Evolutionary conservation across 768 basidiomycete species (phyloP).

Genomic region (Tricholoma terreum): DNA sequence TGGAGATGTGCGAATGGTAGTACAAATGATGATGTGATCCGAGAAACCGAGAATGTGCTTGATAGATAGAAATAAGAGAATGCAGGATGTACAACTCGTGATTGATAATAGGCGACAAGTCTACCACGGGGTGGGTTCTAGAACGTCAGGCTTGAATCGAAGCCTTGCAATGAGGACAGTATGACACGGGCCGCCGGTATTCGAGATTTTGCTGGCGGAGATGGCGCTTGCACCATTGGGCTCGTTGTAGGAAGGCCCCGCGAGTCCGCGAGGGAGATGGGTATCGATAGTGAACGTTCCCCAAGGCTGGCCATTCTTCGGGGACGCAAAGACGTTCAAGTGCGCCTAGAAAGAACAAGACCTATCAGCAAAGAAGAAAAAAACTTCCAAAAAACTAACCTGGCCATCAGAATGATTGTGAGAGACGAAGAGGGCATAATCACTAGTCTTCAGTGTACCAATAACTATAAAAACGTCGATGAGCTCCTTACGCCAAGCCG

Average conservation of each 20-base stretch:
- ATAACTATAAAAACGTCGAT: slow-evolving; percentile 39
- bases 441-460: slow-evolving; percentile 65
- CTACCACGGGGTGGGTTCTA: slow-evolving; percentile 49
- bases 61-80: no score
- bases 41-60: no score
- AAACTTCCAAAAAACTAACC: slow-evolving; percentile 24
- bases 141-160: slow-evolving; percentile 60
- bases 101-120: neutral
- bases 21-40: no score
- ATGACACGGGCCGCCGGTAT: slow-evolving; percentile 42
- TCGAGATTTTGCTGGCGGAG: slow-evolving; percentile 55
- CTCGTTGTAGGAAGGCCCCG: slow-evolving; percentile 50
- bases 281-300: slow-evolving; percentile 68
- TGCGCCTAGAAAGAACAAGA: slow-evolving; percentile 40
- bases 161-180: slow-evolving; percentile 62
- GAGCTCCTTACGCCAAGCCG: neutral
- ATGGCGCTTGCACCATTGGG: slow-evolving; percentile 27
- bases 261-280: slow-evolving; percentile 35
- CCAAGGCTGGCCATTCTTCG: slow-evolving; percentile 61
- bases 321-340: slow-evolving; percentile 65
- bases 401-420: slow-evolving; percentile 64
- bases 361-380: neutral
- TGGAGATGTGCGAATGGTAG: no score
- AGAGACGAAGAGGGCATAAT: slow-evolving; percentile 75
- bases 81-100: no score